Percentiles rank a stretch among this genome's conserved stretches.
These are phyloP conservation scores for Parascedosporium putredinis DNA, from an alignment of 2,329 filamentous ascomycete genomes.

Conservation along the genomic window DNA sequence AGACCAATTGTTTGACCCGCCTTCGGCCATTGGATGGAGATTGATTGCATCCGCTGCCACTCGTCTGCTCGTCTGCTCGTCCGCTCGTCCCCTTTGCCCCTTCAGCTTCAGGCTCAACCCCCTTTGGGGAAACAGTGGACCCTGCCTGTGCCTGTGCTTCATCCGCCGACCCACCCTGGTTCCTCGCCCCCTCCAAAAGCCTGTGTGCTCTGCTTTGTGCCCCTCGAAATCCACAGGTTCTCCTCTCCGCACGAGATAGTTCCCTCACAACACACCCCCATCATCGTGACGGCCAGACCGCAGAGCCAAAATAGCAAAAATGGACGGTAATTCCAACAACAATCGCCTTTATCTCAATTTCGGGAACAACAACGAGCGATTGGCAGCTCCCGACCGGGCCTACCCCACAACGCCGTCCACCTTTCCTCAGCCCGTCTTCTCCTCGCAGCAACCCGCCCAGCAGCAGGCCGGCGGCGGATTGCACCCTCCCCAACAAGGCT, in stretches of 20 bases:
- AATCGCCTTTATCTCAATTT: constrained; percentile 58
- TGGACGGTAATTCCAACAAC: constrained; percentile 47
- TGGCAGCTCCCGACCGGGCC: constrained; percentile 50
- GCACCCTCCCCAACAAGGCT: constrained; percentile 26
- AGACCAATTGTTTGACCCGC: no score
- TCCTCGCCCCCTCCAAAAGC: not conserved
- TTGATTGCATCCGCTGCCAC: not conserved
- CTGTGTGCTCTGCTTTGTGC: not conserved
- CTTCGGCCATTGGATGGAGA: no score
- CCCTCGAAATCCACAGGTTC: constrained; percentile 1
- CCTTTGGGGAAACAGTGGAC: not conserved
- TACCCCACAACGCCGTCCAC: constrained; percentile 90
- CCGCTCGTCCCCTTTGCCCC: not conserved
- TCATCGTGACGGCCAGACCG: constrained; percentile 6
- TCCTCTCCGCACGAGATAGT: not conserved
- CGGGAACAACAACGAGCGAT: constrained; percentile 54
- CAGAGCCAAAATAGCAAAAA: constrained; percentile 32
- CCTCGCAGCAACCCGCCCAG: constrained; percentile 30
- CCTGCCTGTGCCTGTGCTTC: no score
- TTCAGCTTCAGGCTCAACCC: not conserved
- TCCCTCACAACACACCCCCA: constrained; percentile 8
- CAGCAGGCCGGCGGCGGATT: constrained; percentile 2
- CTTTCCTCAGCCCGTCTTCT: constrained; percentile 80
- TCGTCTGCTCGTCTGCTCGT: not conserved
- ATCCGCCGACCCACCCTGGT: not conserved